These are phyloP conservation scores for Colletotrichum endophyticum DNA, from an alignment of 2,329 filamentous ascomycete genomes.

Conservation along the genomic window DNA sequence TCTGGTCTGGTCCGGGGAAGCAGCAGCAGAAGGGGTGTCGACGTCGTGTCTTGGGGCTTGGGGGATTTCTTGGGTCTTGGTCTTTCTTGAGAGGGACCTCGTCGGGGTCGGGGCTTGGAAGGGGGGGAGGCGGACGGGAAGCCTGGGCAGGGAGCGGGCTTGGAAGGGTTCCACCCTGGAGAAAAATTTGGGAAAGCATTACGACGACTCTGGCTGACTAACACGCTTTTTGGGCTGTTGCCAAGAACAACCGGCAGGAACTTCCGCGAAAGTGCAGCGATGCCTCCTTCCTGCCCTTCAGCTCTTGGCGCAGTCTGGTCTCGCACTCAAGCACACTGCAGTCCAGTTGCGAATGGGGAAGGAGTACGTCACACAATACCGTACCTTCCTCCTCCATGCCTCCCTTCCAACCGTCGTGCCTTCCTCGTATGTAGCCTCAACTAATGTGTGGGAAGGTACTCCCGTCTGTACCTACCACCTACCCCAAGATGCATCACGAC, in stretches of 20 bases:
- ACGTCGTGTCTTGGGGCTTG: conserved; percentile 7
- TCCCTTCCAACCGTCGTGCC: neutral
- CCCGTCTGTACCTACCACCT: neutral
- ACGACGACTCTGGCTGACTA: conserved; percentile 21
- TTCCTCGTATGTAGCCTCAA: neutral
- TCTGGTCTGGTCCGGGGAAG: neutral
- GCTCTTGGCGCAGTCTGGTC: neutral
- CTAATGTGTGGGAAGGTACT: neutral
- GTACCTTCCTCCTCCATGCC: neutral
- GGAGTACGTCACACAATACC: neutral
- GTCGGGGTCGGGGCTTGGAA: neutral
- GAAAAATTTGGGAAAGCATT: conserved; percentile 21
- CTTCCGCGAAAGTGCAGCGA: conserved; percentile 4
- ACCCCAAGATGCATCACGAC: neutral
- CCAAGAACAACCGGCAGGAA: conserved; percentile 16
- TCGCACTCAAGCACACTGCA: too few relatives aligned
- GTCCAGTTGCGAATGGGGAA: neutral
- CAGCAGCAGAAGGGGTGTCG: neutral
- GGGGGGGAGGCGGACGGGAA: neutral
- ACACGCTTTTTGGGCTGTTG: neutral
- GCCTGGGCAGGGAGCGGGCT: neutral
- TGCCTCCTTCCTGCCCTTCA: neutral
- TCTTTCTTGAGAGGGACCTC: neutral
- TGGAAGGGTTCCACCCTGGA: conserved; percentile 3
- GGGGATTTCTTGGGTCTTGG: conserved; percentile 14